Conservation (phyloP, 768 basidiomycete genomes). For the Crucibulum laeve region DNA sequence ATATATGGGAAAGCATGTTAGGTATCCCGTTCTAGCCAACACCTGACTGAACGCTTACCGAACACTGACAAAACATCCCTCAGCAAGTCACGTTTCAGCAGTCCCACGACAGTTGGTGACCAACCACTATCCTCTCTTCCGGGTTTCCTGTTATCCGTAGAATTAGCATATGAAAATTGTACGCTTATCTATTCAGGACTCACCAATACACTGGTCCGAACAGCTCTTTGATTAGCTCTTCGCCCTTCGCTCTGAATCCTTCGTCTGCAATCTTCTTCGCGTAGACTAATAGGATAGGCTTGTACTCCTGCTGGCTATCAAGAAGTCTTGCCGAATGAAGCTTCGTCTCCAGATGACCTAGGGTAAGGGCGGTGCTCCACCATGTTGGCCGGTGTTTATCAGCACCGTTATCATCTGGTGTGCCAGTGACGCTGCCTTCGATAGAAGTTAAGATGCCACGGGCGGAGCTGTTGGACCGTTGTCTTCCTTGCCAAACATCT, state of each 20-base stretch:
- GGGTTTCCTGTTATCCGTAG: constrained; percentile 55
- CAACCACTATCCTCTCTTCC: constrained; percentile 61
- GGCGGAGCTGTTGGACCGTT: constrained; percentile 36
- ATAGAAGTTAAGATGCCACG: constrained; percentile 54
- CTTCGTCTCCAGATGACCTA: constrained; percentile 86
- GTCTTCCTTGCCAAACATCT: constrained; percentile 76
- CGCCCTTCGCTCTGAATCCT: constrained; percentile 82
- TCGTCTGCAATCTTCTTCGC: constrained; percentile 87
- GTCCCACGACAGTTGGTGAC: constrained; percentile 64
- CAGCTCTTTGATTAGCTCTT: constrained; percentile 88
- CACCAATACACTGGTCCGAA: constrained; percentile 90
- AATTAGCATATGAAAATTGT: neutral
- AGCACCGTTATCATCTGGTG: constrained; percentile 28
- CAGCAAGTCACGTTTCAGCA: constrained; percentile 78
- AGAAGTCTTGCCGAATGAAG: constrained; percentile 70
- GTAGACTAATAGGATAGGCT: constrained; percentile 68
- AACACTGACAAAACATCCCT: constrained; percentile 77
- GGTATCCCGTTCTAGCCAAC: neutral
- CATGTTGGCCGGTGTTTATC: constrained; percentile 59
- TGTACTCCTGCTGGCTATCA: constrained; percentile 85
- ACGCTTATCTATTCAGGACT: constrained; percentile 23
- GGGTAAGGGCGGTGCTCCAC: constrained; percentile 80
- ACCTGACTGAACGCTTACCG: constrained; percentile 34
- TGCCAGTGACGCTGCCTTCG: constrained; percentile 39
- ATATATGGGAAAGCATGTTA: neutral